Conservation (phyloP, 1,139 yeast species). For the Blastobotrys raffinosifermentans region DNA sequence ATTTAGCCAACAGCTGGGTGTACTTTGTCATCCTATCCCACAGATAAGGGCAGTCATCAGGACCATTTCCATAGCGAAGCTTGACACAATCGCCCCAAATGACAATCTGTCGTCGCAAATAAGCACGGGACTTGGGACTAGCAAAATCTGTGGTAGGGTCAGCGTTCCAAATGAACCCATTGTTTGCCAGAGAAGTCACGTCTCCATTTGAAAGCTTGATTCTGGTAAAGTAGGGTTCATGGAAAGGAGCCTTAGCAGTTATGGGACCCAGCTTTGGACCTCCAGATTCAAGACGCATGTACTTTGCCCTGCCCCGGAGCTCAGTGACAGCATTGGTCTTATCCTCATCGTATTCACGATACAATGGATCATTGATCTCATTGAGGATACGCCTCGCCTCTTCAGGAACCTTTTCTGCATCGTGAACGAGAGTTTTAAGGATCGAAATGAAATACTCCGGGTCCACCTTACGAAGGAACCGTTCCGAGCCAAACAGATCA, state of each 20-base stretch:
- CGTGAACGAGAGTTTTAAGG: constrained; percentile 37
- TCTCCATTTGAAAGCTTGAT: constrained; percentile 50
- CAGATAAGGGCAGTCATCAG: constrained; percentile 77
- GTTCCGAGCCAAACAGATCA: constrained; percentile 40
- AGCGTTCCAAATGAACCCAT: constrained; percentile 99
- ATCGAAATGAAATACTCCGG: constrained; percentile 44
- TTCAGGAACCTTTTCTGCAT: constrained; percentile 34
- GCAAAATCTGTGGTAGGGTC: constrained; percentile 93
- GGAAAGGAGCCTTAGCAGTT: constrained; percentile 52
- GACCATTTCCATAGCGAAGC: constrained; percentile 70
- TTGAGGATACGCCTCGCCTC: constrained; percentile 57
- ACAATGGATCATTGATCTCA: constrained; percentile 68
- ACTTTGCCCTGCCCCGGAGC: constrained; percentile 67
- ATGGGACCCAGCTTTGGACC: constrained; percentile 75
- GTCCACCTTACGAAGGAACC: constrained; percentile 54
- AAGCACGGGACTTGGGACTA: constrained; percentile 68
- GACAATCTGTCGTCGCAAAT: constrained; percentile 84
- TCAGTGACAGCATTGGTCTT: constrained; percentile 58
- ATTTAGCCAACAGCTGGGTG: constrained; percentile 63
- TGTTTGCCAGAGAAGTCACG: constrained; percentile 67
- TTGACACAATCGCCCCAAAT: constrained; percentile 98
- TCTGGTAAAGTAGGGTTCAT: constrained; percentile 84
- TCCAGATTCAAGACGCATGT: constrained; percentile 64
- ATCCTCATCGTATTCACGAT: constrained; percentile 74
- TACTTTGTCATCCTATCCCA: constrained; percentile 88